phyloP scores from a whole-genome alignment of 2,329 filamentous ascomycete species.

The Colletotrichum simmondsii region DNA sequence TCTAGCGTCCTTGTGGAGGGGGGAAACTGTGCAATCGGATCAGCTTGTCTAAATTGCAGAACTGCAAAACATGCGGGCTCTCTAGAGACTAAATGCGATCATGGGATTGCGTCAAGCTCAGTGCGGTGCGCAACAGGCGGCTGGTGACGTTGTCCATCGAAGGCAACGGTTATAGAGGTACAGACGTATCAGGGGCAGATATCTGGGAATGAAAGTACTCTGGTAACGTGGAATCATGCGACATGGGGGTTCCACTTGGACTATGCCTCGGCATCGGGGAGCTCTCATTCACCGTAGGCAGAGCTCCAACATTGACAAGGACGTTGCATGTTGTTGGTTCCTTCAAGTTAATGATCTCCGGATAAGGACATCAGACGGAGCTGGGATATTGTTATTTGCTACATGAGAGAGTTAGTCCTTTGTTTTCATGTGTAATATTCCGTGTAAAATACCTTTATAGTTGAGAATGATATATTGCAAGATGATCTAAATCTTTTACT shows the following conservation, averaged over 20 bases:
- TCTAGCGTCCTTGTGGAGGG: background rate
- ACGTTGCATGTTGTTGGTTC: background rate
- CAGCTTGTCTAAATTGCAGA: no score
- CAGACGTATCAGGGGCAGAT: background rate
- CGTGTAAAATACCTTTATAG: background rate
- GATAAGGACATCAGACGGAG: background rate
- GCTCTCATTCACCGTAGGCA: background rate
- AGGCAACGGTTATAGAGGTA: conserved; percentile 11
- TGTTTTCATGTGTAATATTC: background rate
- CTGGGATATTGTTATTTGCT: background rate
- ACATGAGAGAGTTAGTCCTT: background rate
- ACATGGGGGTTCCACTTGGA: background rate
- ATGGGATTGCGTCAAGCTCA: conserved; percentile 2
- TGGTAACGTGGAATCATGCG: background rate
- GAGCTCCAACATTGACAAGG: background rate
- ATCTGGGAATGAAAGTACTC: background rate
- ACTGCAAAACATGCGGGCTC: background rate
- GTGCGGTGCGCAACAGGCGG: background rate
- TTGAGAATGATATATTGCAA: background rate
- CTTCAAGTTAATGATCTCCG: background rate
- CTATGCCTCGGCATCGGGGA: conserved; percentile 24
- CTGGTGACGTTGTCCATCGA: conserved; percentile 18
- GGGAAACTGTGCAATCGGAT: no score
- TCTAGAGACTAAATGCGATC: background rate
- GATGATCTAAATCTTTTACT: background rate